Percentiles rank a stretch among this genome's conserved stretches.
Conservation (phyloP, 2,329 filamentous ascomycete genomes). For the Monilinia fructigena region DNA sequence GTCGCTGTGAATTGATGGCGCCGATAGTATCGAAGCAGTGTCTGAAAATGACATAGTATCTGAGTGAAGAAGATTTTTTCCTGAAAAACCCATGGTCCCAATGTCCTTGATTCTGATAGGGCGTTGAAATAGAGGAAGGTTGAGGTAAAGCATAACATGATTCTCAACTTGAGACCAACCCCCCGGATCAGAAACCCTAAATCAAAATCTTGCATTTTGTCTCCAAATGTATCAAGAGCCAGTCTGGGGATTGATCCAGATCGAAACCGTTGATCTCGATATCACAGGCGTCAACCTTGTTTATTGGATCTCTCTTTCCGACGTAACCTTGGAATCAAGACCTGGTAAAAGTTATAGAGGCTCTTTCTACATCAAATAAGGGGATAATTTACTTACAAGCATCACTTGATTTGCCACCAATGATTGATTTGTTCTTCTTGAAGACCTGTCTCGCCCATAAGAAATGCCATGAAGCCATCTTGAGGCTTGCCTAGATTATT, state of each 20-base stretch:
- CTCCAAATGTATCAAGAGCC: not conserved
- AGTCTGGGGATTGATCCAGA: not conserved
- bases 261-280: not conserved
- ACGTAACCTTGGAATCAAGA: not conserved
- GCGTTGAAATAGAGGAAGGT: not conserved
- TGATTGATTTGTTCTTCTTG: constrained; percentile 14
- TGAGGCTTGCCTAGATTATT: constrained; percentile 24
- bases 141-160: not conserved
- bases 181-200: not conserved
- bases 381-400: constrained; percentile 13
- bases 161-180: not conserved
- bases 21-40: constrained; percentile 19
- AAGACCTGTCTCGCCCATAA: constrained; percentile 26
- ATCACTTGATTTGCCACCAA: constrained; percentile 26
- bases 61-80: not conserved
- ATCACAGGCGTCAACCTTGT: not conserved
- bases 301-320: not conserved
- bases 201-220: not conserved
- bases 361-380: not conserved
- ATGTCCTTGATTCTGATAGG: not conserved
- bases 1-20: constrained; percentile 18
- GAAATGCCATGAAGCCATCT: constrained; percentile 23
- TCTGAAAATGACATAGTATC: constrained; percentile 21
- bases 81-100: not conserved
- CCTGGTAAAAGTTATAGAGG: constrained; percentile 1